Conservation (phyloP, 2,329 filamentous ascomycete species). For the Diaporthe ilicicola region DNA sequence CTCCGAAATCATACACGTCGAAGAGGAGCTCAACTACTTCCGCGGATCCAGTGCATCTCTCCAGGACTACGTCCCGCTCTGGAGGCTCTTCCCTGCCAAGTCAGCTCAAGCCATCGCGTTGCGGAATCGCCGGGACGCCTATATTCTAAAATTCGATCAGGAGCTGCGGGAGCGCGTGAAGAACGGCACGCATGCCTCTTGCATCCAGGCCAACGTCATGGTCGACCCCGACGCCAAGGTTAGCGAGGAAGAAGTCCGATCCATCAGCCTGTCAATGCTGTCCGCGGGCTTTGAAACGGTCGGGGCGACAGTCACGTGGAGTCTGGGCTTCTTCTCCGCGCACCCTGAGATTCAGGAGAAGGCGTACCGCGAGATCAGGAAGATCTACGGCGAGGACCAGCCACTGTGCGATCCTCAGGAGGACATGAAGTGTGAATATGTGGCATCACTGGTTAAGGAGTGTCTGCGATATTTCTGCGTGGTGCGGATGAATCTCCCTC, state of each 20-base stretch:
- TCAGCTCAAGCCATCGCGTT: neutral
- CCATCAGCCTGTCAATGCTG: slow-evolving; percentile 56
- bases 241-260: neutral
- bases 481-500: slow-evolving; percentile 67
- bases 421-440: slow-evolving; percentile 70
- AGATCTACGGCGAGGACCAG: slow-evolving; percentile 38
- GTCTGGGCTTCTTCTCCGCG: slow-evolving; percentile 66
- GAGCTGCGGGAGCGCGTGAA: neutral
- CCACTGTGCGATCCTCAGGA: slow-evolving; percentile 68
- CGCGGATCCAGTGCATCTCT: slow-evolving; percentile 6
- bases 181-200: neutral
- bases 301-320: slow-evolving; percentile 72
- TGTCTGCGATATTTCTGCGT: slow-evolving; percentile 71
- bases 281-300: slow-evolving; percentile 73
- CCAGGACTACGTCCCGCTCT: neutral
- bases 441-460: slow-evolving; percentile 70
- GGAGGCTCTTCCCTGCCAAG: neutral
- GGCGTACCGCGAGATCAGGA: slow-evolving; percentile 63
- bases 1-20: slow-evolving; percentile 69
- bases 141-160: neutral
- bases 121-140: neutral
- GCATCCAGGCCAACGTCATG: slow-evolving; percentile 39
- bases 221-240: slow-evolving; percentile 50
- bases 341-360: slow-evolving; percentile 70
- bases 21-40: slow-evolving; percentile 68